Percentiles rank a stretch among this genome's conserved stretches.
phyloP scores from a whole-genome alignment of 2,329 filamentous ascomycete species.

The Alternaria novae-zelandiae region DNA sequence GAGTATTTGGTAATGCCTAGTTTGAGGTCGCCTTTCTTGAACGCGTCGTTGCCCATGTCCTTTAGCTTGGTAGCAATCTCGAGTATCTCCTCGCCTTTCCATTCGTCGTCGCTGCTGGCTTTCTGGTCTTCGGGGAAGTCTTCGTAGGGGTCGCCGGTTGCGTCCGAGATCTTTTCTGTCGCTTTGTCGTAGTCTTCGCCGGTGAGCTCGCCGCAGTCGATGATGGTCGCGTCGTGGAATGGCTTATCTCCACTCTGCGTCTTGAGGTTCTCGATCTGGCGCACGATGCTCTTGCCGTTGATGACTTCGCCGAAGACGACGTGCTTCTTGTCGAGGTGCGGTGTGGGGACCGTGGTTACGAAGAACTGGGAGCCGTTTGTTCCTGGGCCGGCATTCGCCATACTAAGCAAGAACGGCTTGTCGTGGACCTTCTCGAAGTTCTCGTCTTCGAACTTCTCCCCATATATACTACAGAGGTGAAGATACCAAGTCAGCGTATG shows the following conservation, averaged over 20 bases:
- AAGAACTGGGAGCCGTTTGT: constrained; percentile 99
- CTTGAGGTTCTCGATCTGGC: constrained; percentile 84
- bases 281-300: constrained; percentile 87
- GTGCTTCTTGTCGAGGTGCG: constrained; percentile 94
- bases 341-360: constrained; percentile 92
- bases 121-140: constrained; percentile 89
- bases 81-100: constrained; percentile 72
- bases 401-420: constrained; percentile 89
- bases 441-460: constrained; percentile 96
- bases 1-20: constrained; percentile 89
- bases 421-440: constrained; percentile 93
- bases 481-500: neutral
- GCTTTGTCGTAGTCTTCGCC: constrained; percentile 72
- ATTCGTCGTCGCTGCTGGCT: constrained; percentile 57
- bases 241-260: constrained; percentile 82
- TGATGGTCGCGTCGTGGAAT: constrained; percentile 63
- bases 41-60: constrained; percentile 88
- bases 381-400: constrained; percentile 95
- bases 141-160: constrained; percentile 89
- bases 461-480: constrained; percentile 72
- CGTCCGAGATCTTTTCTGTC: constrained; percentile 74
- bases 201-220: constrained; percentile 85
- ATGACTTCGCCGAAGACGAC: constrained; percentile 96
- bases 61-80: constrained; percentile 87
- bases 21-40: constrained; percentile 76